These are phyloP conservation scores for Berkeleyomyces rouxiae DNA, from an alignment of 2,329 filamentous ascomycete genomes.

Conservation along the genomic window DNA sequence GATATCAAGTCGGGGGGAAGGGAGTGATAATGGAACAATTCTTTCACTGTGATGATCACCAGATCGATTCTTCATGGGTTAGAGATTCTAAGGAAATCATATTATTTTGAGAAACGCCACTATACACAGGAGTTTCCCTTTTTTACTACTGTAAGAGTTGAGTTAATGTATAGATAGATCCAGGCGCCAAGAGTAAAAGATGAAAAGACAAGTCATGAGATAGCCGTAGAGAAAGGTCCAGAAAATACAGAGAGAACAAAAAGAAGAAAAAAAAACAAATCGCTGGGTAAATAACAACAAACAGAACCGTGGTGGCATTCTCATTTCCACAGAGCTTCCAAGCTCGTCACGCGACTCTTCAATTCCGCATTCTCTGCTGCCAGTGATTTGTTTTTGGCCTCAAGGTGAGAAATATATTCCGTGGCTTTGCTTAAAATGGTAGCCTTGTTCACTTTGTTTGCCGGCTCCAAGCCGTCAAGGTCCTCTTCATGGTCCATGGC, in stretches of 20 bases:
- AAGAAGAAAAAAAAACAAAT: neutral
- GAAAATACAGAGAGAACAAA: neutral
- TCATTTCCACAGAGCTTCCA: slow-evolving; percentile 15
- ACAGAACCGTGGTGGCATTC: neutral
- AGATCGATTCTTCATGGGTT: neutral
- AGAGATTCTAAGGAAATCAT: too few species aligned
- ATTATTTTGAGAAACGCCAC: too few species aligned
- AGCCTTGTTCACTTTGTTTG: slow-evolving; percentile 28
- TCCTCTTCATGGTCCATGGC: slow-evolving; percentile 15
- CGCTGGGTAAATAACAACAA: neutral
- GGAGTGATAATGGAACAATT: neutral
- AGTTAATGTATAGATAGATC: neutral
- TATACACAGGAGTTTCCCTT: neutral
- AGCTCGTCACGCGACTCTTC: slow-evolving; percentile 19
- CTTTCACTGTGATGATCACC: neutral
- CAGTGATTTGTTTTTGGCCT: slow-evolving; percentile 22
- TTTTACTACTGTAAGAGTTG: neutral
- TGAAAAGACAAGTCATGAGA: neutral
- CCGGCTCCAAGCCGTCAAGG: slow-evolving; percentile 21
- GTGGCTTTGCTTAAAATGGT: slow-evolving; percentile 26
- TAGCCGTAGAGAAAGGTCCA: neutral
- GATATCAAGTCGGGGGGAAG: neutral
- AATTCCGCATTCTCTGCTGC: slow-evolving; percentile 21
- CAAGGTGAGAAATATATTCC: slow-evolving; percentile 24
- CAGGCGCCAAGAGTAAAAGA: neutral